A percentile compares a stretch with the other conserved stretches of the same genome.
Evolutionary conservation across 139 green algal species (phyloP).

Genomic region (Spirogloea muscicola): DNA sequence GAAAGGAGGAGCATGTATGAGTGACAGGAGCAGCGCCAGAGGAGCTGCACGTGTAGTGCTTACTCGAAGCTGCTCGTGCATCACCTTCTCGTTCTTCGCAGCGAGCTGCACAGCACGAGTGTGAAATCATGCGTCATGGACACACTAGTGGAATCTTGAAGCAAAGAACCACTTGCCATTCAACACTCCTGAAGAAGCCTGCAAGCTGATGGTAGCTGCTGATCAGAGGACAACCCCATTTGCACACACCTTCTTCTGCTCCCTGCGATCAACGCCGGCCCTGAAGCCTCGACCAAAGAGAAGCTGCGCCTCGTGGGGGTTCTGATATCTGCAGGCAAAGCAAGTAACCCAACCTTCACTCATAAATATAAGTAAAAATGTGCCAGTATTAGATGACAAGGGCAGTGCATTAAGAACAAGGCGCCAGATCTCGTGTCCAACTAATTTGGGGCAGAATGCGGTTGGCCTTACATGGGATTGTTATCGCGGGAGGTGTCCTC

Average conservation of each 20-base stretch:
- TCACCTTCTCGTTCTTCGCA: conserved; percentile 60
- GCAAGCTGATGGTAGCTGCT: too few relatives aligned
- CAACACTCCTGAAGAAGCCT: too few relatives aligned
- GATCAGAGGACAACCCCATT: not conserved
- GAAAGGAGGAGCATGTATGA: not conserved
- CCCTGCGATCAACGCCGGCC: conserved; percentile 84
- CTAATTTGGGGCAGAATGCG: too few relatives aligned
- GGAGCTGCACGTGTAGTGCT: not conserved
- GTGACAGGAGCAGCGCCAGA: not conserved
- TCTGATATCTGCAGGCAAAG: conserved; percentile 38
- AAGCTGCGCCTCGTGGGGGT: conserved; percentile 71
- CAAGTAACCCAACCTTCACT: too few relatives aligned
- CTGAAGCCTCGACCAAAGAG: conserved; percentile 90
- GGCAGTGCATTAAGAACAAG: too few relatives aligned
- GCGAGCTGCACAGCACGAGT: conserved; percentile 50
- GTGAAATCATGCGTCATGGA: not conserved
- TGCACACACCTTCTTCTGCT: conserved; percentile 86
- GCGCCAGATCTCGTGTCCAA: too few relatives aligned
- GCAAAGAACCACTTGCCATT: too few relatives aligned
- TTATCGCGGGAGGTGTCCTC: conserved; percentile 91
- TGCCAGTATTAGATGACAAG: too few relatives aligned
- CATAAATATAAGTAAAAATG: too few relatives aligned
- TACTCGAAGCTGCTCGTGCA: conserved; percentile 40
- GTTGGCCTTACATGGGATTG: conserved; percentile 91
- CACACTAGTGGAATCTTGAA: too few relatives aligned